Percentiles rank a stretch among this genome's conserved stretches.
Conservation (phyloP, 208 protist species). For the Trypanosoma mega region DNA sequence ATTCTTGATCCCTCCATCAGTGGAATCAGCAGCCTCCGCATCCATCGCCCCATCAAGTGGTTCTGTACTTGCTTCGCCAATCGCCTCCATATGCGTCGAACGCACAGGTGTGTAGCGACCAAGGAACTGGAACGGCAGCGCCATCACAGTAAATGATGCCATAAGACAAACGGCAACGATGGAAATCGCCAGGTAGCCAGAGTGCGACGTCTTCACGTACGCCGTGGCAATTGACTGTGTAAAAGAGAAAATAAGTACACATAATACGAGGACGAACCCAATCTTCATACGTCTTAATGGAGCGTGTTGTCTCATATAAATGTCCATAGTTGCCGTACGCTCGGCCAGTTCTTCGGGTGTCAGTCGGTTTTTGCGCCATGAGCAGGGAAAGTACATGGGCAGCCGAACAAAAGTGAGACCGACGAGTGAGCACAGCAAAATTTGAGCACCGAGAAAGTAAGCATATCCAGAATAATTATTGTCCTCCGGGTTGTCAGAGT, state of each 20-base stretch:
- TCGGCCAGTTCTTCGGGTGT: conserved; percentile 38
- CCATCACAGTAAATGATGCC: conserved; percentile 49
- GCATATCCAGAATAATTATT: conserved; percentile 61
- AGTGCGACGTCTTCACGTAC: conserved; percentile 38
- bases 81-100: conserved; percentile 31
- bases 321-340: conserved; percentile 37
- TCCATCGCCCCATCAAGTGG: conserved; percentile 35
- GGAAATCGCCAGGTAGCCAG: conserved; percentile 43
- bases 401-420: conserved; percentile 49
- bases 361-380: conserved; percentile 42
- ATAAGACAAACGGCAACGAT: conserved; percentile 48
- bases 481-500: conserved; percentile 14
- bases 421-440: conserved; percentile 35
- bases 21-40: conserved; percentile 11
- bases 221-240: conserved; percentile 50
- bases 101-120: conserved; percentile 49
- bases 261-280: conserved; percentile 38
- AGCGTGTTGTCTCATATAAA: conserved; percentile 55
- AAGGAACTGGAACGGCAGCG: conserved; percentile 65
- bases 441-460: conserved; percentile 51
- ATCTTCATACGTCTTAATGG: conserved; percentile 45
- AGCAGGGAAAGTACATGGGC: conserved; percentile 54
- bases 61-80: no score
- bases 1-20: background rate
- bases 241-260: conserved; percentile 49